A percentile compares a stretch with the other conserved stretches of the same genome.
Conservation (phyloP, 495 filamentous ascomycete species). For the Paragyromitra xinjiangensis region DNA sequence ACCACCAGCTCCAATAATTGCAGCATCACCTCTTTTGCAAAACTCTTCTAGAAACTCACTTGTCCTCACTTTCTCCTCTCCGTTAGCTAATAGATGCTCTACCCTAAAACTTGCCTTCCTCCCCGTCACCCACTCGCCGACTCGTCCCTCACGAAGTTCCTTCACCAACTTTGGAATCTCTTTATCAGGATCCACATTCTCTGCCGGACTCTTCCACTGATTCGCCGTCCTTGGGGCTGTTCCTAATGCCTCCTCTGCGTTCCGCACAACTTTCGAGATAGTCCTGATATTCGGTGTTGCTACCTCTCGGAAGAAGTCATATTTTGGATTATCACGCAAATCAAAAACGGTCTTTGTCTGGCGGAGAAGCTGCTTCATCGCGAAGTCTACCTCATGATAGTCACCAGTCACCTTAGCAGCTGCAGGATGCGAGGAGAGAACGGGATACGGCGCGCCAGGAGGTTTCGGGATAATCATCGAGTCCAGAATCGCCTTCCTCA, state of each 20-base stretch:
- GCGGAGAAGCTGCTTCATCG: constrained; percentile 51
- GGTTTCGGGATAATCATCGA: constrained; percentile 53
- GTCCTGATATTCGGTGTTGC: constrained; percentile 53
- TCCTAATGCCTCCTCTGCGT: constrained; percentile 49
- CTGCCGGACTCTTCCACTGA: constrained; percentile 53
- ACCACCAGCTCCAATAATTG: background rate
- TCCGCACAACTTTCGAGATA: constrained; percentile 51
- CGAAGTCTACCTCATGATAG: constrained; percentile 50
- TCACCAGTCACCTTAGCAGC: constrained; percentile 43
- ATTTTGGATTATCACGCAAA: constrained; percentile 51
- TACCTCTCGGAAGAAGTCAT: constrained; percentile 54
- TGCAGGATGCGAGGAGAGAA: constrained; percentile 46
- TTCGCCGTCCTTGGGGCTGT: constrained; percentile 51
- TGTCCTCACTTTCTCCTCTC: constrained; percentile 35
- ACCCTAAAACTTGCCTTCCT: constrained; percentile 49
- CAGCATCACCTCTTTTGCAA: constrained; percentile 41
- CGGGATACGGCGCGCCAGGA: constrained; percentile 36
- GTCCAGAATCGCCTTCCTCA: constrained; percentile 43
- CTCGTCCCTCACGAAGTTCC: constrained; percentile 48
- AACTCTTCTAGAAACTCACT: constrained; percentile 47
- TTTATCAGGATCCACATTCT: constrained; percentile 52
- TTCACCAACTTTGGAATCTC: constrained; percentile 53
- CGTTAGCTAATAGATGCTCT: constrained; percentile 45
- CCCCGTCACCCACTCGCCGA: constrained; percentile 50
- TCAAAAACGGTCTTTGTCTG: constrained; percentile 54